Base-by-base conservation (phyloP, 169 alveolate genomes). In the Perkinsus marinus region DNA sequence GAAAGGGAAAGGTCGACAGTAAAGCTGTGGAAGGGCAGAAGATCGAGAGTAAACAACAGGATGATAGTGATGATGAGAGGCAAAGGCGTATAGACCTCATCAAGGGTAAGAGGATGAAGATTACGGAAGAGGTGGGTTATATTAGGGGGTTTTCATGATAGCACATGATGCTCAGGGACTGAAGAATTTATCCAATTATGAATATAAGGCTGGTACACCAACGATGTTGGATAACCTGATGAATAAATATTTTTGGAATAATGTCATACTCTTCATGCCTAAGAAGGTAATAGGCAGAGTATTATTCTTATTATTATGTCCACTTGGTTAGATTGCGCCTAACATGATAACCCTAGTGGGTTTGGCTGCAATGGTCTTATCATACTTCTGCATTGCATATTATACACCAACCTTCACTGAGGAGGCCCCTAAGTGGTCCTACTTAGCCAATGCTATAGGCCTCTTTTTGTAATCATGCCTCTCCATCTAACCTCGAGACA, bases 271-370 rank as follows among this genome's bases (percentile, higher is more conserved):
- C 36, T 19, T 17, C 43, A 46, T 39, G 41, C 79, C 92, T 36
- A 89, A 91, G 30, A 46, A 30, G 36, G 47, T 38, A 91, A 47
- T 5, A 39, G n/a, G n/a, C n/a, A n/a, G n/a, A n/a, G n/a, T n/a
- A n/a, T n/a, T n/a, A n/a, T n/a, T n/a, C 39, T n/a, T 46, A 10
- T 90, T 13, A 39, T 89, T 10, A 0, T n/a, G 39, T 6, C 90
- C 91, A 39, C 39, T 41, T 34, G 89, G 93, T 41, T 93, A 93
- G 34, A 39, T 93, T 38, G 92, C 94, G 37, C 92, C 94, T 89
- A 93, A 93, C 30, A 36, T 91, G 34, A 91, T 93, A 91, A 93
- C 94, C 68, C 79, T 93, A 43, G 38, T 93, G 68, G 94, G 93
- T 36, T 90, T 93, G 68, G 39, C 92, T 47, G 90, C 93, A 43